Conservation (phyloP, 306 rosid species). For the Rubus parviflorus region DNA sequence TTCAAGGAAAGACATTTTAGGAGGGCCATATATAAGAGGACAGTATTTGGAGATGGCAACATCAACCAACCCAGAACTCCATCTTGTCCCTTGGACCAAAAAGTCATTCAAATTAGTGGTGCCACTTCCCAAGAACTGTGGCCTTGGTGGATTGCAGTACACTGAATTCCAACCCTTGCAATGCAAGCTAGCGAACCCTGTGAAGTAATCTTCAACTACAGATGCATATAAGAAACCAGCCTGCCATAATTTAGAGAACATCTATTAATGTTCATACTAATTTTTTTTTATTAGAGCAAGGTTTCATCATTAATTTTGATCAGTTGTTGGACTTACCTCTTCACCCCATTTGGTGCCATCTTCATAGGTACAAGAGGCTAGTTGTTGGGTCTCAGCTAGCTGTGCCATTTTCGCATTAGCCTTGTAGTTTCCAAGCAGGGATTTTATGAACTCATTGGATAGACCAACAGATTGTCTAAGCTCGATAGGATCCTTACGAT, state of each 20-base stretch:
- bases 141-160: slow-evolving; percentile 53
- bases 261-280: background rate
- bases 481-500: slow-evolving; percentile 30
- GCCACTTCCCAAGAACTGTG: slow-evolving; percentile 66
- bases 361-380: slow-evolving; percentile 65
- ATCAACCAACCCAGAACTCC: slow-evolving; percentile 61
- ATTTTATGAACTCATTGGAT: slow-evolving; percentile 57
- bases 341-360: slow-evolving; percentile 61
- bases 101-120: slow-evolving; percentile 54
- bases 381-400: slow-evolving; percentile 35
- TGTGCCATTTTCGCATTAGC: slow-evolving; percentile 18
- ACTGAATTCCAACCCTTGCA: slow-evolving; percentile 72
- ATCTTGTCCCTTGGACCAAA: slow-evolving; percentile 61
- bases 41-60: slow-evolving; percentile 54
- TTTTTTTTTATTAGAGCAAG: background rate
- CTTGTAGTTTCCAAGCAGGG: slow-evolving; percentile 31
- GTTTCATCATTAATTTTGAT: background rate
- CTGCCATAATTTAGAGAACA: slow-evolving; percentile 28
- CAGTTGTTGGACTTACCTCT: slow-evolving; percentile 33
- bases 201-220: slow-evolving; percentile 59
- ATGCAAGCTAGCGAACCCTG: slow-evolving; percentile 52
- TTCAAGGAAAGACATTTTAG: slow-evolving; percentile 44
- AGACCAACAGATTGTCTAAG: slow-evolving; percentile 44
- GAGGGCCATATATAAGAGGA: slow-evolving; percentile 52
- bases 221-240: slow-evolving; percentile 64